Percentiles rank a stretch among this genome's conserved stretches.
These are phyloP conservation scores for Pyrenophora tritici-repentis DNA, from an alignment of 2,329 filamentous ascomycete genomes.

Conservation along the genomic window DNA sequence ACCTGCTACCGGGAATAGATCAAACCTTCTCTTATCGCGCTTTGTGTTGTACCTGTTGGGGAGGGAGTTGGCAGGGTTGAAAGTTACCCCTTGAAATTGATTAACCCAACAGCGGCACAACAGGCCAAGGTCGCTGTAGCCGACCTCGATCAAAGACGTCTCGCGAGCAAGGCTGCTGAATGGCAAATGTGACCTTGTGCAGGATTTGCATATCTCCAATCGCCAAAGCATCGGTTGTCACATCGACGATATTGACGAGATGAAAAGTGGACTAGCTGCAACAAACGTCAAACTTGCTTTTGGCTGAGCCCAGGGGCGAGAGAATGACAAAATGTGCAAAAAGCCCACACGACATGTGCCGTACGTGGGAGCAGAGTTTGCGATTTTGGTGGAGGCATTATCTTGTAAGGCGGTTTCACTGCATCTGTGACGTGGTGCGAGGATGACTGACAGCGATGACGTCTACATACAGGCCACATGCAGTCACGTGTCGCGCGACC, in stretches of 20 bases:
- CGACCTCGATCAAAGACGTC: not conserved
- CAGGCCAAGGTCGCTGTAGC: not conserved
- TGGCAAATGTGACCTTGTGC: not conserved
- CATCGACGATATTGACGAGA: slow-evolving; percentile 6
- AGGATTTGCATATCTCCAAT: not conserved
- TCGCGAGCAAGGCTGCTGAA: not conserved
- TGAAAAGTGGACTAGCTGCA: slow-evolving; percentile 12
- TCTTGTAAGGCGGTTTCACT: not conserved
- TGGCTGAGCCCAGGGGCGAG: not conserved
- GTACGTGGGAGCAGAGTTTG: not conserved
- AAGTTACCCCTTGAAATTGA: not conserved
- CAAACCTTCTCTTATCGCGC: not conserved
- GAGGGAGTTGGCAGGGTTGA: not conserved
- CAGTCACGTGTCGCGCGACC: slow-evolving; percentile 24
- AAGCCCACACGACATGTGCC: not conserved
- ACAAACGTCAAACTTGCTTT: slow-evolving; percentile 11
- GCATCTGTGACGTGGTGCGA: not conserved
- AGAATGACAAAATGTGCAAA: slow-evolving; percentile 1
- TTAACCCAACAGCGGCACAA: not conserved
- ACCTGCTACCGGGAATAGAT: not conserved
- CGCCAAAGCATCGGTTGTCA: not conserved
- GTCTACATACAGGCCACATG: too few relatives aligned
- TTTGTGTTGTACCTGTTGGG: not conserved
- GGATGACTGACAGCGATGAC: slow-evolving; percentile 10
- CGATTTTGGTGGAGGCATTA: not conserved